A percentile compares a stretch with the other conserved stretches of the same genome.
phyloP scores from a whole-genome alignment of 139 green algal genomes.

The Haematococcus lacustris region DNA sequence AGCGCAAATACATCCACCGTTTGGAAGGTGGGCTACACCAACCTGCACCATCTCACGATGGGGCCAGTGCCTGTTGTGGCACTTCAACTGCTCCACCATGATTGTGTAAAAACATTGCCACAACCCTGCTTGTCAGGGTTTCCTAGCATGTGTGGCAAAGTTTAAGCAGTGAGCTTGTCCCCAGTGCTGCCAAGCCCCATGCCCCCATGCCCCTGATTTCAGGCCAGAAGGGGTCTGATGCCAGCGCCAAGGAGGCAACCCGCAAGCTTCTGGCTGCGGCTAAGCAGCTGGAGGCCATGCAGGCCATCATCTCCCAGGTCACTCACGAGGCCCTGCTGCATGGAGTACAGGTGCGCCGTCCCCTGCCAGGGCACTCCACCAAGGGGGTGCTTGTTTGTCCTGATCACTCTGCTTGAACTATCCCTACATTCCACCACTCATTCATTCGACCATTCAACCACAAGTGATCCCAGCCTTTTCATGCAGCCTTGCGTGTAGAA shows the following conservation, averaged over 20 bases:
- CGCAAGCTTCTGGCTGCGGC: conserved; percentile 37
- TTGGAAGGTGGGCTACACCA: too few species aligned
- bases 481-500: background rate
- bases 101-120: background rate
- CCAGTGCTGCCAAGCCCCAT: too few species aligned
- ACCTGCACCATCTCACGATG: background rate
- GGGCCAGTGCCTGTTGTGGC: background rate
- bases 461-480: background rate
- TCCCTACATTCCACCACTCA: background rate
- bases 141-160: background rate
- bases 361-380: too few species aligned
- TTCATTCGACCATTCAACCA: background rate
- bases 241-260: conserved; percentile 53
- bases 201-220: too few species aligned
- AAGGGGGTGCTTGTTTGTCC: background rate
- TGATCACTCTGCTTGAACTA: background rate
- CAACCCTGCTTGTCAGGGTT: background rate
- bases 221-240: conserved; percentile 69
- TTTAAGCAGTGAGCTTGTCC: background rate
- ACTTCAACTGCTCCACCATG: background rate
- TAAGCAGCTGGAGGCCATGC: conserved; percentile 46
- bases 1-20: too few species aligned
- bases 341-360: conserved; percentile 17
- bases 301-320: conserved; percentile 31
- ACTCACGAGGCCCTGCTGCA: conserved; percentile 7